Evolutionary conservation across 805 yeast species (phyloP).

Genomic region (Yamadazyma sp.): DNA sequence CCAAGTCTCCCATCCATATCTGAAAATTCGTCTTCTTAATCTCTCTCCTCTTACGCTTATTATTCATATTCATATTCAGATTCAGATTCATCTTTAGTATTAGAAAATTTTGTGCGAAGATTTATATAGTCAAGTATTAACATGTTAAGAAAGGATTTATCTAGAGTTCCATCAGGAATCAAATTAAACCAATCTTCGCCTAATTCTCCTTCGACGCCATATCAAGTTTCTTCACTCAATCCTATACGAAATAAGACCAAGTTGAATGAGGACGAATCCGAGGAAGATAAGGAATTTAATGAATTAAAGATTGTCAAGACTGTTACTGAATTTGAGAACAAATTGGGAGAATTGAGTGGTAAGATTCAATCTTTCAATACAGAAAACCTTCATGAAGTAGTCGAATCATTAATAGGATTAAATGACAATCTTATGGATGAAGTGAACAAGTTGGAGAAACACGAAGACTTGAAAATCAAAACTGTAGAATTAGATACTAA

Average conservation of each 20-base stretch:
- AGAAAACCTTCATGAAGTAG: constrained; percentile 21
- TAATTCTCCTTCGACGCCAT: constrained; percentile 25
- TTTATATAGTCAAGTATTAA: too few relatives aligned
- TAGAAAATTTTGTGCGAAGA: too few relatives aligned
- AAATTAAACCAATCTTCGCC: constrained; percentile 25
- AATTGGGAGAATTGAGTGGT: constrained; percentile 24
- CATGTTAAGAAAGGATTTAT: too few relatives aligned
- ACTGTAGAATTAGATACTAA: constrained; percentile 20
- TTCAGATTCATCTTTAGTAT: too few relatives aligned
- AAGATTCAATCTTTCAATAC: constrained; percentile 34
- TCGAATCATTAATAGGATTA: constrained; percentile 24
- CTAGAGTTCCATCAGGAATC: constrained; percentile 33
- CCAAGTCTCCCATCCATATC: constrained; percentile 90
- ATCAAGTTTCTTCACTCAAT: constrained; percentile 37
- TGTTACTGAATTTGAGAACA: constrained; percentile 28
- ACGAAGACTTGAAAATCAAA: constrained; percentile 25
- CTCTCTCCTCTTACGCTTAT: too few relatives aligned
- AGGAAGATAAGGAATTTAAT: constrained; percentile 27
- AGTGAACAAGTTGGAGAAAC: constrained; percentile 25
- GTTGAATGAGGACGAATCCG: constrained; percentile 16
- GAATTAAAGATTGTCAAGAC: constrained; percentile 29
- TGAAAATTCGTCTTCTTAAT: too few relatives aligned
- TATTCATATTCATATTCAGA: too few relatives aligned
- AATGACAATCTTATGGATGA: constrained; percentile 23
- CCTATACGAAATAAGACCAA: constrained; percentile 29